Conservation (phyloP, 305 asterid genomes). For the Plantago lanceolata region DNA sequence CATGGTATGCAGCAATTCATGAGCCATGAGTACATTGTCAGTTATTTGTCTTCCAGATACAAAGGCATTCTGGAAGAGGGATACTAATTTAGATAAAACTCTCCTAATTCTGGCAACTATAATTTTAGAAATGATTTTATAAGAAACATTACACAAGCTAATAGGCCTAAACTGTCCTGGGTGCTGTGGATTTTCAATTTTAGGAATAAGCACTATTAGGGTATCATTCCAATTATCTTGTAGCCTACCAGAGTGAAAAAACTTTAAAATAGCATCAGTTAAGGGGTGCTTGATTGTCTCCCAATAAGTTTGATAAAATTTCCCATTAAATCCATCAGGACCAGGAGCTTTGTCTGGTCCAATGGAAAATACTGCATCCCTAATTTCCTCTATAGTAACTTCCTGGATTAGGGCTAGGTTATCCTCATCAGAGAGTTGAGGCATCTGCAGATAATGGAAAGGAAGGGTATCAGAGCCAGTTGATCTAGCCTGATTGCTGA, state of each 20-base stretch:
- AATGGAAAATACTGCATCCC: not conserved
- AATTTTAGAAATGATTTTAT: not conserved
- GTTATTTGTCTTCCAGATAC: not conserved
- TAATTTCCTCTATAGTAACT: too few relatives aligned
- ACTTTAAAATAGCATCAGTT: too few relatives aligned
- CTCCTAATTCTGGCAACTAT: not conserved
- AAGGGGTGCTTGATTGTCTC: not conserved
- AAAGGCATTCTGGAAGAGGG: not conserved
- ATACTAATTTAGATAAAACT: not conserved
- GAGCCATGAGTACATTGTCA: not conserved
- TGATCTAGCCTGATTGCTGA: too few relatives aligned
- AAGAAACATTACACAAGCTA: not conserved
- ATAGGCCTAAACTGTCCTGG: not conserved
- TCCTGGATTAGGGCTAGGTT: too few relatives aligned
- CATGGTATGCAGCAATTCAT: not conserved
- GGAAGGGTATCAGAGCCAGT: too few relatives aligned
- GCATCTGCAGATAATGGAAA: too few relatives aligned
- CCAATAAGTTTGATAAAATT: not conserved
- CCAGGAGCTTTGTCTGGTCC: not conserved
- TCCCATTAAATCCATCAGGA: not conserved
- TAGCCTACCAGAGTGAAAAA: too few relatives aligned
- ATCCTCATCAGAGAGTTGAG: too few relatives aligned
- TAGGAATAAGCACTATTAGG: not conserved
- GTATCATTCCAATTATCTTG: too few relatives aligned
- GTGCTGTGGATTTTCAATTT: not conserved